Conservation (phyloP, 1,139 yeast species). For the Groenewaldozyma sp. region DNA sequence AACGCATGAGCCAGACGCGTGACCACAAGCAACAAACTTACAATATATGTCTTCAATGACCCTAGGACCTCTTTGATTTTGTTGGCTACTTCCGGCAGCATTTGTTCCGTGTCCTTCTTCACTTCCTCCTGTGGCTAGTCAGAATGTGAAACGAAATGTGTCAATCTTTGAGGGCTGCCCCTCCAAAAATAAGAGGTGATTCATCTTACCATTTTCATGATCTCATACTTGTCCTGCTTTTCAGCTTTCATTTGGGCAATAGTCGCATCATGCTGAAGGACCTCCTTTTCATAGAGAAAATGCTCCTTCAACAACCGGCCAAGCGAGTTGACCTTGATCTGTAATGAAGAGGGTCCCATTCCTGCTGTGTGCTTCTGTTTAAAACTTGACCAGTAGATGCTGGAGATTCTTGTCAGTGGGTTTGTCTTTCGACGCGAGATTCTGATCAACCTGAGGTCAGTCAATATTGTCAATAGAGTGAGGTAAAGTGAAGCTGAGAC, state of each 20-base stretch:
- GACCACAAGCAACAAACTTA: too few species aligned
- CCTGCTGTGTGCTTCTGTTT: slow-evolving; percentile 1
- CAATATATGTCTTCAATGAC: slow-evolving; percentile 37
- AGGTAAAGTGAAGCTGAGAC: too few species aligned
- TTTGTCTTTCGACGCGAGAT: too few species aligned
- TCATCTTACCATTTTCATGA: slow-evolving; percentile 51
- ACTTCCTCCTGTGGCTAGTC: slow-evolving; percentile 39
- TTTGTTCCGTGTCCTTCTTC: slow-evolving; percentile 56
- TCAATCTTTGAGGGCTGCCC: not conserved
- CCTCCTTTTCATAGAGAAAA: slow-evolving; percentile 52
- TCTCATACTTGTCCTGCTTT: slow-evolving; percentile 56
- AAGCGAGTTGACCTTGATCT: slow-evolving; percentile 69
- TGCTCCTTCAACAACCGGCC: slow-evolving; percentile 69
- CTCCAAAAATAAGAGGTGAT: not conserved
- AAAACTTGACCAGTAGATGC: too few species aligned
- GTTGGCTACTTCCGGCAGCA: slow-evolving; percentile 52
- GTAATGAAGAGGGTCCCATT: slow-evolving; percentile 72
- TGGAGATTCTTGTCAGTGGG: too few species aligned
- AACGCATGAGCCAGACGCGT: too few species aligned
- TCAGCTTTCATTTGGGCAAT: slow-evolving; percentile 34
- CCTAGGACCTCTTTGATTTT: slow-evolving; percentile 44
- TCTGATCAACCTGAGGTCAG: too few species aligned
- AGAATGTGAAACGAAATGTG: not conserved
- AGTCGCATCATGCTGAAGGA: slow-evolving; percentile 45
- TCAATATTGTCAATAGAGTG: too few species aligned